phyloP scores from a whole-genome alignment of 2,329 filamentous ascomycete species.

The Aureobasidium sp. region DNA sequence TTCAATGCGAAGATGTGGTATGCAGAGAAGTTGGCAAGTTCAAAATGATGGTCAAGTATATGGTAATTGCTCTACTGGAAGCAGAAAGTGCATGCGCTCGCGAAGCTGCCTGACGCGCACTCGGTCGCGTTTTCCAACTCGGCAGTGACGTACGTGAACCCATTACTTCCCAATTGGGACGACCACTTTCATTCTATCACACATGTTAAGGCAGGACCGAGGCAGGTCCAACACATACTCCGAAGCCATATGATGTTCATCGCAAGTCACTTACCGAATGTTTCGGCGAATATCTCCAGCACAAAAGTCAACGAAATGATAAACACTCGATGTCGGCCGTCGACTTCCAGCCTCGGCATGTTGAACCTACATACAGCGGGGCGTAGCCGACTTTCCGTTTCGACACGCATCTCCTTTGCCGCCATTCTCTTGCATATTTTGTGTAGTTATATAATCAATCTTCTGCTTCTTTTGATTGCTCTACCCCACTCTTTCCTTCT shows the following conservation, averaged over 20 bases:
- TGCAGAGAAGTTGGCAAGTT: not conserved
- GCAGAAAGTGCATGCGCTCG: not conserved
- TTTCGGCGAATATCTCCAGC: not conserved
- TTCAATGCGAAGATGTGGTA: not conserved
- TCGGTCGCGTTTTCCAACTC: not conserved
- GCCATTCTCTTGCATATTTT: not conserved
- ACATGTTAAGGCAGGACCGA: not conserved
- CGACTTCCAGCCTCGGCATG: conserved; percentile 10
- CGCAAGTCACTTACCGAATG: not conserved
- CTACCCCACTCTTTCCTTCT: not conserved
- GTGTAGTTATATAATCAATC: not conserved
- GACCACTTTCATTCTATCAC: not conserved
- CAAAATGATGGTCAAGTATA: not conserved
- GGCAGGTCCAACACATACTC: too few species aligned
- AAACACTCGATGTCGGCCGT: not conserved
- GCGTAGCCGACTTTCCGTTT: conserved; percentile 8
- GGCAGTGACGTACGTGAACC: not conserved
- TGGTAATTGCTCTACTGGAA: not conserved
- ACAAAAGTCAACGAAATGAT: not conserved
- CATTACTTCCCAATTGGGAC: conserved; percentile 4
- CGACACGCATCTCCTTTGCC: not conserved
- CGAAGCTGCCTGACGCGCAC: conserved; percentile 3
- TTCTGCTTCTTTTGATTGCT: not conserved
- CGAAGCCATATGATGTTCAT: not conserved
- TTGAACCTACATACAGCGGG: not conserved